phyloP scores from a whole-genome alignment of 1,139 yeast genomes.

The Magnusiomyces tetraspermus region DNA sequence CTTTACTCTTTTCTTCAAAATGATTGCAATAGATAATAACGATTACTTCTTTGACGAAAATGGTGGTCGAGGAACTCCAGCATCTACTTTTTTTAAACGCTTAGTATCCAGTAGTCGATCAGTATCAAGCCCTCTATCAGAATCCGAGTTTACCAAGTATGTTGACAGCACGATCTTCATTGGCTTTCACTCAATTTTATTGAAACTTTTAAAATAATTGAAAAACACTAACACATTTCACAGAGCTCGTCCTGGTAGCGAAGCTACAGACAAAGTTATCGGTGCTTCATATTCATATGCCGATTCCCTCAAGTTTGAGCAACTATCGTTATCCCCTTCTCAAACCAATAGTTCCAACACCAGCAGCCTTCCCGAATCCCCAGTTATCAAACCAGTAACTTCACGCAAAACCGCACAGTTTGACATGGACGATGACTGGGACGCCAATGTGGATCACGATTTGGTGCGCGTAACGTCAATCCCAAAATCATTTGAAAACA shows the following conservation, averaged over 20 bases:
- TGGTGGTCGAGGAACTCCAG: conserved; percentile 58
- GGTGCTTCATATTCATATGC: conserved; percentile 40
- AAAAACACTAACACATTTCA: neutral
- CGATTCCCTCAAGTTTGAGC: conserved; percentile 24
- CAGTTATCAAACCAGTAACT: conserved; percentile 7
- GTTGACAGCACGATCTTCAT: no score
- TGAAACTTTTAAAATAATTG: no score
- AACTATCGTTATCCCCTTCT: conserved; percentile 12
- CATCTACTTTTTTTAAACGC: conserved; percentile 49
- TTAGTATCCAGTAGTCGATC: conserved; percentile 30
- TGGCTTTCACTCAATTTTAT: no score
- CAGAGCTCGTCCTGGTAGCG: conserved; percentile 13
- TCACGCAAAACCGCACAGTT: conserved; percentile 23
- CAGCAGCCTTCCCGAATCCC: conserved; percentile 1
- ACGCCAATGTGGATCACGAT: conserved; percentile 62
- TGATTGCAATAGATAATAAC: conserved; percentile 33
- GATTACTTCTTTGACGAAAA: conserved; percentile 60
- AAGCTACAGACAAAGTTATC: conserved; percentile 32
- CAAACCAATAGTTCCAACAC: conserved; percentile 7
- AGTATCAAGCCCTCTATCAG: conserved; percentile 6
- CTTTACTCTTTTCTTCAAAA: neutral
- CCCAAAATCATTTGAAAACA: conserved; percentile 30
- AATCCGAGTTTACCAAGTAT: conserved; percentile 8
- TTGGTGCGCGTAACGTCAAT: conserved; percentile 31
- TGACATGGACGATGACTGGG: conserved; percentile 88